These are phyloP conservation scores for Raddia guianensis DNA, from an alignment of 176 grass and related monocot species.

Conservation along the genomic window DNA sequence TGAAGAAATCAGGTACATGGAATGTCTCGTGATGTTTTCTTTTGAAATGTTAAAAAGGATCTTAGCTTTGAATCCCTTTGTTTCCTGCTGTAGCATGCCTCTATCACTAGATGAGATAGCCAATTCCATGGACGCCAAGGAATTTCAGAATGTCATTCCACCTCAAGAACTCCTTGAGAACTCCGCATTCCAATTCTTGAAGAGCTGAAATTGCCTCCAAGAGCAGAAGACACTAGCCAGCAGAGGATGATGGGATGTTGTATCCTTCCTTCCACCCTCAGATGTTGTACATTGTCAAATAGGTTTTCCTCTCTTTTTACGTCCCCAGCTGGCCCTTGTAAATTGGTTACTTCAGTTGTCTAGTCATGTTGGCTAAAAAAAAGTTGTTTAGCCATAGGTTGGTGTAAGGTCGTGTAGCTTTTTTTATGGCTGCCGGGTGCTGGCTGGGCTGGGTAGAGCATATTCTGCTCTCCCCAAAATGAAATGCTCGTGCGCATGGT, in stretches of 20 bases:
- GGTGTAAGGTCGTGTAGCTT: neutral
- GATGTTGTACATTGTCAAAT: slow-evolving; percentile 44
- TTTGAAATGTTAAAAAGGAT: neutral
- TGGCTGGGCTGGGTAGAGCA: slow-evolving; percentile 20
- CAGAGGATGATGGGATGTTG: slow-evolving; percentile 1
- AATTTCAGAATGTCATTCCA: slow-evolving; percentile 64
- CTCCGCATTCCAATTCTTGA: slow-evolving; percentile 73
- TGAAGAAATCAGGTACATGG: slow-evolving; percentile 59
- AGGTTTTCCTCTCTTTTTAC: slow-evolving; percentile 35
- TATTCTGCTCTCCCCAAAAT: neutral
- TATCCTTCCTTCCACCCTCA: slow-evolving; percentile 8
- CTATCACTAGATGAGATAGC: slow-evolving; percentile 74
- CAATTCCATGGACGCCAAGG: slow-evolving; percentile 68
- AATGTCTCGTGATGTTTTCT: neutral
- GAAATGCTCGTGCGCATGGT: neutral
- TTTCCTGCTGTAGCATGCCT: slow-evolving; percentile 61
- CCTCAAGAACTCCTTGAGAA: slow-evolving; percentile 71
- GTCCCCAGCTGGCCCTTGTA: slow-evolving; percentile 23
- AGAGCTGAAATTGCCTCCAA: slow-evolving; percentile 33
- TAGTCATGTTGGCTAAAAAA: no score
- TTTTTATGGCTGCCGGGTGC: slow-evolving; percentile 8
- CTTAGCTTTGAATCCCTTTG: slow-evolving; percentile 8
- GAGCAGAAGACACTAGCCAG: slow-evolving; percentile 27
- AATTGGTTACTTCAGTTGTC: slow-evolving; percentile 12
- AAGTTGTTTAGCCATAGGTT: slow-evolving; percentile 23